Evolutionary conservation across 768 basidiomycete species (phyloP), one percentile per base, ranked within the genome.

Genomic region (Rhizopogon salebrosus): DNA sequence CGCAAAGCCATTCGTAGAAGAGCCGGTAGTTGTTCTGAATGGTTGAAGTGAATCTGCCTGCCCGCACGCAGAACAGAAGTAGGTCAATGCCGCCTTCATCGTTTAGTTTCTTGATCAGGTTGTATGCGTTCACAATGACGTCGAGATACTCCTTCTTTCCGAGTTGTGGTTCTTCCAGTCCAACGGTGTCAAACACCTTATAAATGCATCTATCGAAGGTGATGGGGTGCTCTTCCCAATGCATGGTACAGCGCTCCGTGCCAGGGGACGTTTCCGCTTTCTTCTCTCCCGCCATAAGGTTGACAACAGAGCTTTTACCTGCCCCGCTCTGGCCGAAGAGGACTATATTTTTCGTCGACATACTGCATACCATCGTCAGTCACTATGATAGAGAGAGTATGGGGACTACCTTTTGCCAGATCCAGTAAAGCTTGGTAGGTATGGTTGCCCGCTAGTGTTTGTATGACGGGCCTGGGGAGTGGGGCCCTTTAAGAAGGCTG

Each of bases 301-400:
- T 77, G 26, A 77, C 56, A 27, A 77, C 63, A 3, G 72, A 74
- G 59, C 76, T 78, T 59, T 78, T 78, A 2, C 71, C 70, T 39
- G 65, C 52, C 22, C 66, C 66, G 4, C 65, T 65, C 53, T 69
- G 65, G 27, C 66, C 66, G 10, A 69, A 69, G 53, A 67, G 58
- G 41, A 67, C 58, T 14, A 67, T 61, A 42, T 67, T 67, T 27
- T 65, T 66, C 20, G 38, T 11, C 31, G 2, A 10, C 31, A 31
- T 31, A 31, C 31, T 31, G 11, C 31, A 10, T 27, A 27, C 6
- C 27, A 7, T 8, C 27, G 27, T 27, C 27, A 27, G 27, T 27
- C 9, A 27, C n/a, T n/a, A n/a, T n/a, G n/a, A n/a, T n/a, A n/a
- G n/a, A n/a, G n/a, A n/a, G n/a, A n/a, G n/a, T n/a, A n/a, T n/a